These are phyloP conservation scores for Calonectria naviculata DNA, from an alignment of 2,329 filamentous ascomycete genomes.

Conservation along the genomic window DNA sequence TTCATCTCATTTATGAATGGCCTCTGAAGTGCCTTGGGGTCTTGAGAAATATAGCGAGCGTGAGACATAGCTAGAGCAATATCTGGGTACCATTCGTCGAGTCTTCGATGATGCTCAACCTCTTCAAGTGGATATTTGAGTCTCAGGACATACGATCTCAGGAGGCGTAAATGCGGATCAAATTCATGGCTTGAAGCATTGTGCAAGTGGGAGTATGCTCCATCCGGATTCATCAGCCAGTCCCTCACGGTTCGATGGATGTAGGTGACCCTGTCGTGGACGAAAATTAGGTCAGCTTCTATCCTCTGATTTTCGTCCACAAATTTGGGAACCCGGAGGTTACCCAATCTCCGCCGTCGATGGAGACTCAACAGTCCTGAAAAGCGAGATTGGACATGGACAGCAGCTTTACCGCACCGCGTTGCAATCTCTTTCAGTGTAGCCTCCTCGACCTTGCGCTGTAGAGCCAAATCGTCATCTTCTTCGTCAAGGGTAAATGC, in stretches of 20 bases:
- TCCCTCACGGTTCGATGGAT: slow-evolving; percentile 49
- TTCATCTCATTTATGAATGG: slow-evolving; percentile 37
- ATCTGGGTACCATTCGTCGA: slow-evolving; percentile 53
- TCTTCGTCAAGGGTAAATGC: slow-evolving; percentile 40
- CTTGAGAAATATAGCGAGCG: slow-evolving; percentile 40
- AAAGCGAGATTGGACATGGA: slow-evolving; percentile 32
- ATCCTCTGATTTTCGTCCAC: background rate
- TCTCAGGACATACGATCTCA: slow-evolving; percentile 47
- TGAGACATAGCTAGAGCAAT: slow-evolving; percentile 51
- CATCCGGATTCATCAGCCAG: slow-evolving; percentile 41
- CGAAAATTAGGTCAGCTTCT: slow-evolving; percentile 6
- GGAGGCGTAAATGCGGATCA: slow-evolving; percentile 45
- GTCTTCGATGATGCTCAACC: slow-evolving; percentile 48
- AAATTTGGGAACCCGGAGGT: slow-evolving; percentile 25
- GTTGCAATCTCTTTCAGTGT: slow-evolving; percentile 24
- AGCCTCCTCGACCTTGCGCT: slow-evolving; percentile 33
- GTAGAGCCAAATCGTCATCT: slow-evolving; percentile 32
- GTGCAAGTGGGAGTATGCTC: slow-evolving; percentile 33
- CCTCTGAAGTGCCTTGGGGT: slow-evolving; percentile 23
- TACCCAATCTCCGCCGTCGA: slow-evolving; percentile 22
- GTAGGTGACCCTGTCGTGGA: slow-evolving; percentile 42
- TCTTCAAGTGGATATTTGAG: slow-evolving; percentile 47
- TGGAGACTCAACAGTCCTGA: slow-evolving; percentile 42
- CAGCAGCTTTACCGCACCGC: slow-evolving; percentile 29
- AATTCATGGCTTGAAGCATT: slow-evolving; percentile 23